Evolutionary conservation across 352 stramenopile genomes (phyloP).

Genomic region (Globisporangium solare): DNA sequence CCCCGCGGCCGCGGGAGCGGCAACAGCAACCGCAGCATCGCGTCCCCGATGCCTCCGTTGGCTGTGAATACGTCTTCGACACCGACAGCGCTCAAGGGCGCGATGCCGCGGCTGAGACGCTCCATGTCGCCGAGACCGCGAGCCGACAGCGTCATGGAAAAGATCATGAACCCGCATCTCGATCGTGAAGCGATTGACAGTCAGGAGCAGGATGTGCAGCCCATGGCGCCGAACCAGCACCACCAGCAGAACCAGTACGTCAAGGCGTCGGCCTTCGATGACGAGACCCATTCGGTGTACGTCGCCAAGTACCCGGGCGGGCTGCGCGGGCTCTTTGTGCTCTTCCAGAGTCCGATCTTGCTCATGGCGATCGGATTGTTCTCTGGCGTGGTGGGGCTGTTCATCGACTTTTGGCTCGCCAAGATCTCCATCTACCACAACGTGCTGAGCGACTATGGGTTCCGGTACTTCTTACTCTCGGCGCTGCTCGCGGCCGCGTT

Average conservation of each 20-base stretch:
- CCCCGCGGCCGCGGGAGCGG: not conserved
- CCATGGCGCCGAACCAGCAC: not conserved
- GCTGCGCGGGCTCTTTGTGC: constrained; percentile 50
- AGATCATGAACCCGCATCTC: constrained; percentile 68
- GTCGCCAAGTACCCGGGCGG: constrained; percentile 55
- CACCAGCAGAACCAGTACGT: constrained; percentile 21
- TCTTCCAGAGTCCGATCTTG: constrained; percentile 69
- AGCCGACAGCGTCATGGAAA: constrained; percentile 62
- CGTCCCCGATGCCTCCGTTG: not conserved
- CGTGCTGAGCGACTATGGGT: constrained; percentile 43
- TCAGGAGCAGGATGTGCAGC: too few species aligned
- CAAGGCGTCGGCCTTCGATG: constrained; percentile 59
- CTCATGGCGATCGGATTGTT: constrained; percentile 67
- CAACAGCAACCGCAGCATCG: not conserved
- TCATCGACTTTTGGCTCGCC: constrained; percentile 57
- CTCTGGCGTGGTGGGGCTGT: constrained; percentile 54
- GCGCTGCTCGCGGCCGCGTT: constrained; percentile 43
- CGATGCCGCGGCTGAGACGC: constrained; percentile 1
- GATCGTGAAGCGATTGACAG: constrained; percentile 34
- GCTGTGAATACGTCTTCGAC: too few species aligned
- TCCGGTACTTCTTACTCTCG: constrained; percentile 54
- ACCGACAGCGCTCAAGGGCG: not conserved
- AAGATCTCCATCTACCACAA: constrained; percentile 65
- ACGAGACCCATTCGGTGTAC: constrained; percentile 77
- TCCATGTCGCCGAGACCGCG: constrained; percentile 29